Evolutionary conservation across 805 yeast genomes (phyloP).

Genomic region (Ogataea thermomethanolica): DNA sequence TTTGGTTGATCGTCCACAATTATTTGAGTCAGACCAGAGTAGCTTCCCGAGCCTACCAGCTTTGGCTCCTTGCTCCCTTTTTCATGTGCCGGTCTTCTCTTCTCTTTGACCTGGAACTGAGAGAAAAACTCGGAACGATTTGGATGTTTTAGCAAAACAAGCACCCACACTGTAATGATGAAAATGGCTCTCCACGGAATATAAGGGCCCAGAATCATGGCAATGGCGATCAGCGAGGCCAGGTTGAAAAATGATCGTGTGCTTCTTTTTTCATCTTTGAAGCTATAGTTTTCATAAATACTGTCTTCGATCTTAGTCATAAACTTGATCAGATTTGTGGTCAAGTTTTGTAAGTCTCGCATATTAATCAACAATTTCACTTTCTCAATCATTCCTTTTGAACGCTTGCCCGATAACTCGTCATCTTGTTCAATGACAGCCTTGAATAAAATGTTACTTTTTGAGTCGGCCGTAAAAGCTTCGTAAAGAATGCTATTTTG

Average conservation of each 20-base stretch:
- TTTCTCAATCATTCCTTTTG: constrained; percentile 23
- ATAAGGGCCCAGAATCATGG: constrained; percentile 44
- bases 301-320: constrained; percentile 52
- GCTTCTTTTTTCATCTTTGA: constrained; percentile 63
- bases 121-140: constrained; percentile 25
- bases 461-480: constrained; percentile 16
- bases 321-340: constrained; percentile 49
- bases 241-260: constrained; percentile 54
- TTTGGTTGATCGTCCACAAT: constrained; percentile 72
- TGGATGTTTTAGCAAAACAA: constrained; percentile 59
- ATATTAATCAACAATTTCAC: constrained; percentile 53
- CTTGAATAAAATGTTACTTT: constrained; percentile 14
- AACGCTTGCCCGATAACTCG: constrained; percentile 7
- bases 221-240: constrained; percentile 36
- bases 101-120: constrained; percentile 4
- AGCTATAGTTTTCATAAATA: constrained; percentile 62
- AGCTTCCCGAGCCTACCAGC: neutral
- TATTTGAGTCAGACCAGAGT: constrained; percentile 27
- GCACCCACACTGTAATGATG: constrained; percentile 55
- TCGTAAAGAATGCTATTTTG: constrained; percentile 15
- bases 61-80: neutral
- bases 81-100: too few relatives aligned
- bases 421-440: constrained; percentile 15
- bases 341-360: constrained; percentile 68
- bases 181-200: constrained; percentile 65